A percentile compares a stretch with the other conserved stretches of the same genome.
phyloP scores from a whole-genome alignment of 805 yeast genomes.

The Sungouiozyma intestinalis region DNA sequence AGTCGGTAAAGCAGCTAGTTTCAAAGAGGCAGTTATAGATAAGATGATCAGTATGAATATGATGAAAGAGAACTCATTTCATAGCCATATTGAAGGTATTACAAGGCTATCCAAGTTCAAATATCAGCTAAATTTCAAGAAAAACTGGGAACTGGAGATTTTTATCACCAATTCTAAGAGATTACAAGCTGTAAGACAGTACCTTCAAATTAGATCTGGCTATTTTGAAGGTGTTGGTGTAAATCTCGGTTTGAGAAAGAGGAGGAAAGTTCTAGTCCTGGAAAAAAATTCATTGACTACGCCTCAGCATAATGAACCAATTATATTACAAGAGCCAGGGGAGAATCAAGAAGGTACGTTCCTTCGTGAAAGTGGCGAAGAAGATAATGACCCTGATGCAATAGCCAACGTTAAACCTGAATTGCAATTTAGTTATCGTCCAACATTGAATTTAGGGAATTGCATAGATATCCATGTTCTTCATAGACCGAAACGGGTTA shows the following conservation, averaged over 20 bases:
- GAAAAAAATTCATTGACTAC: conserved; percentile 1
- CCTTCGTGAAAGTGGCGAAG: conserved; percentile 1
- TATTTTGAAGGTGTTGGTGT: background rate
- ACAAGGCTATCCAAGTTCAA: conserved; percentile 19
- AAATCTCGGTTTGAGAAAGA: conserved; percentile 3
- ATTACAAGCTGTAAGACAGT: conserved; percentile 17
- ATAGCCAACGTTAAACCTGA: conserved; percentile 12
- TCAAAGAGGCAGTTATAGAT: conserved; percentile 9
- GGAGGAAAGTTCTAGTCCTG: conserved; percentile 5
- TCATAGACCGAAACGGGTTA: conserved; percentile 22
- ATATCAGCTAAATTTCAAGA: conserved; percentile 19
- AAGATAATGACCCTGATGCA: no score
- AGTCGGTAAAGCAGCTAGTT: conserved; percentile 18
- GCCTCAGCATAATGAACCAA: background rate
- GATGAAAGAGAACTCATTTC: background rate
- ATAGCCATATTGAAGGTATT: conserved; percentile 15
- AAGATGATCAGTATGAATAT: conserved; percentile 3
- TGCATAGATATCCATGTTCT: conserved; percentile 24
- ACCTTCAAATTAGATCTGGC: conserved; percentile 11
- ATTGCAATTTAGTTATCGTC: conserved; percentile 14
- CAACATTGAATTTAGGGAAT: conserved; percentile 17
- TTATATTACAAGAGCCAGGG: background rate
- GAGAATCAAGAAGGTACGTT: background rate
- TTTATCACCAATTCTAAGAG: conserved; percentile 19
- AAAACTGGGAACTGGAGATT: conserved; percentile 26